Base-by-base conservation (phyloP, 331 rosid species). In the Quercus lobata region DNA sequence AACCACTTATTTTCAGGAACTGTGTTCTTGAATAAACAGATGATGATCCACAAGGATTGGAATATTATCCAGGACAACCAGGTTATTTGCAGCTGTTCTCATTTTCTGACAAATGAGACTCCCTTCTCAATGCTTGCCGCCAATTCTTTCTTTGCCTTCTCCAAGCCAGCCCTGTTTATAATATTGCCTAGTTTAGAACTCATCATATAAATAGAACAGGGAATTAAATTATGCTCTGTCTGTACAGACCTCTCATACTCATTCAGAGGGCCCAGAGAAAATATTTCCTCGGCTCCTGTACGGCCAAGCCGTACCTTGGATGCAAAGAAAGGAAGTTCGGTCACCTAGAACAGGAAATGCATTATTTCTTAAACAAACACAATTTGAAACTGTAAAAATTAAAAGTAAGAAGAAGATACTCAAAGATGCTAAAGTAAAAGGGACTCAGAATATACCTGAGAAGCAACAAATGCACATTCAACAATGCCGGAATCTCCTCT, bases 281-380 rank as follows among this genome's bases (percentile, higher is more conserved):
- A 85, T 72, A 94, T 78, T 89, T 91, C 98, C 84, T 91, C 97
- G 0, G 86, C 87, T 24, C 98, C 97, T 18, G 68, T 61, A 30
- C 96, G 97, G 79, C 95, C 94, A 53, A 94, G 89, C 78, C 91
- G 90, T 65, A 92, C 92, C 82, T 89, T 94, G 65, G 98, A 85
- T 57, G 98, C 98, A 71, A 94, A 92, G 95, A 88, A 94, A 29
- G 97, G 97, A 76, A 94, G 92, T 80, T 94, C 98, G 44, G 97
- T 94, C 82, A 94, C 97, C 97, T 94, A 54, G 37, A 70, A 69
- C 24, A 71, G 53, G 30, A 21, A 73, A 29, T 10, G 83, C 49
- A 25, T 83, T 29, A 76, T 62, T 78, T 73, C 46, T 76, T 53
- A 24, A 21, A 19, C 63, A 76, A 74, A 21, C 15, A 70, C 63